These are phyloP conservation scores for Trapa bicornis DNA, from an alignment of 345 rosid genomes.

Conservation along the genomic window DNA sequence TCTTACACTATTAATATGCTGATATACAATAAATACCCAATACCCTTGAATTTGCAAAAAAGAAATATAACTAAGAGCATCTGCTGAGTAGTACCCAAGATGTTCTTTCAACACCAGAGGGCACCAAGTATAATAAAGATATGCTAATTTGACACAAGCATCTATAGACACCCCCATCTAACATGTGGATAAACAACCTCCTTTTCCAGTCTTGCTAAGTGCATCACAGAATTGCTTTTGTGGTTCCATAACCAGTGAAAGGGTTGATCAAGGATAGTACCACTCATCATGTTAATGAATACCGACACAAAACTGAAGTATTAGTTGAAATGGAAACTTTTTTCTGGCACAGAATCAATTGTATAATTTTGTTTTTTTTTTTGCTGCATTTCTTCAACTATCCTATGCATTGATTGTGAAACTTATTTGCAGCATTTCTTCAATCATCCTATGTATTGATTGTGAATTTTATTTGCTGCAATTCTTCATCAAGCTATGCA, in stretches of 20 bases:
- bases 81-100: neutral
- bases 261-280: neutral
- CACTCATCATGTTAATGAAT: neutral
- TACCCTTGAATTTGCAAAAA: neutral
- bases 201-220: neutral
- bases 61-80: neutral
- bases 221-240: neutral
- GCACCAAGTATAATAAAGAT: neutral
- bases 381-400: too few species aligned
- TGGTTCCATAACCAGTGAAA: neutral
- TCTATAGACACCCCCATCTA: neutral
- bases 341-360: neutral
- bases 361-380: too few species aligned
- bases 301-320: neutral
- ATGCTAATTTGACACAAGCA: neutral
- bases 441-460: neutral
- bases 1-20: neutral
- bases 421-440: neutral
- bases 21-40: neutral
- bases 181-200: neutral
- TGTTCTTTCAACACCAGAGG: neutral
- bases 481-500: neutral
- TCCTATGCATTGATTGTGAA: neutral
- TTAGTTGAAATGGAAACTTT: neutral
- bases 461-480: neutral